Evolutionary conservation across 2,329 filamentous ascomycete species (phyloP).

Genomic region (Calonectria pauciramosa): DNA sequence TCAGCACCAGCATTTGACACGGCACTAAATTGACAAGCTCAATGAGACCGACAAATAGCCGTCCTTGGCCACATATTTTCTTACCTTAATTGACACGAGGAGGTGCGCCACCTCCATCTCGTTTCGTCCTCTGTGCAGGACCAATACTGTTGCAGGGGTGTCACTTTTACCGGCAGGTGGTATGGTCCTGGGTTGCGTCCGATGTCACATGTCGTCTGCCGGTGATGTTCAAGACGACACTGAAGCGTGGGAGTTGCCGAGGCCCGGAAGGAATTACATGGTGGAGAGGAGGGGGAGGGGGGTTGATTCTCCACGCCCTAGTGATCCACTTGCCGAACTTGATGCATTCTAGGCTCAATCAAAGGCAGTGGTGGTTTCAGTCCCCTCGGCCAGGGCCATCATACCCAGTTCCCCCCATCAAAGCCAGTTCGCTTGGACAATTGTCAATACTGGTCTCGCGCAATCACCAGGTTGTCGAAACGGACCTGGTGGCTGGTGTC

Average conservation of each 20-base stretch:
- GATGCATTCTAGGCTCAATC: constrained; percentile 13
- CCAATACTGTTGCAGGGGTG: constrained; percentile 23
- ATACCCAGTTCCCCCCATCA: constrained; percentile 26
- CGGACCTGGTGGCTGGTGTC: not conserved
- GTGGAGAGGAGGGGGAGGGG: constrained; percentile 18
- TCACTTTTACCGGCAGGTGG: constrained; percentile 9
- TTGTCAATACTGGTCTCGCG: not conserved
- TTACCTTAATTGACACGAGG: constrained; percentile 14
- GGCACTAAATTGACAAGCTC: constrained; percentile 9
- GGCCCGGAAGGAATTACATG: constrained; percentile 15
- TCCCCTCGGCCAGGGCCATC: constrained; percentile 25
- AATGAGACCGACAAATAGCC: constrained; percentile 5
- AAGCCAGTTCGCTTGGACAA: constrained; percentile 21
- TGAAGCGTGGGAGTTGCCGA: constrained; percentile 23
- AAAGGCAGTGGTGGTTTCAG: constrained; percentile 37
- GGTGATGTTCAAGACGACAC: constrained; percentile 7
- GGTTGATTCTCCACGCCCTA: constrained; percentile 19
- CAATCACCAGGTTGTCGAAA: constrained; percentile 10
- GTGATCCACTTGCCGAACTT: constrained; percentile 20
- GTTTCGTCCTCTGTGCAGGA: constrained; percentile 21
- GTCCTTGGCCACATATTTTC: not conserved
- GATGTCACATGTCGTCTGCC: constrained; percentile 25
- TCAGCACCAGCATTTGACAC: constrained; percentile 20
- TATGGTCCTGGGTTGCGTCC: constrained; percentile 16
- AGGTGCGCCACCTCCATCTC: constrained; percentile 5